phyloP scores from a whole-genome alignment of 805 yeast genomes.

The Wickerhamiella slavikovae region DNA sequence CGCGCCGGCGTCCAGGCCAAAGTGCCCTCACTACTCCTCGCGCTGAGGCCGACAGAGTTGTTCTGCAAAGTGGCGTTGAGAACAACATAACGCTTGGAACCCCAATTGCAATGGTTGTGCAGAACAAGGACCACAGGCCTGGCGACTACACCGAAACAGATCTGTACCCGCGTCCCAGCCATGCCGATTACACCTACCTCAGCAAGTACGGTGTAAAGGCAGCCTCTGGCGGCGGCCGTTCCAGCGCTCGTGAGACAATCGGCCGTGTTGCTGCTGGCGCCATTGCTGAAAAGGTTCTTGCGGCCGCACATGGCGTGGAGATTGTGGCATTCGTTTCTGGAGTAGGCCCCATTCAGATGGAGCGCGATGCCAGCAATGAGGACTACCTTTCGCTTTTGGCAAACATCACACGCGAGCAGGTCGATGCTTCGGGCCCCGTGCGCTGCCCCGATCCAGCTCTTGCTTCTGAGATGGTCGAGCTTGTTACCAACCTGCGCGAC shows the following conservation, averaged over 20 bases:
- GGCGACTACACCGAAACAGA: constrained; percentile 91
- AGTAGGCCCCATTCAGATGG: constrained; percentile 64
- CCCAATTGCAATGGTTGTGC: constrained; percentile 84
- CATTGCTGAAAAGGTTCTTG: constrained; percentile 79
- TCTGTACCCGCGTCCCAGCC: constrained; percentile 90
- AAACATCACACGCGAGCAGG: constrained; percentile 69
- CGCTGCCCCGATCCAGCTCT: constrained; percentile 73
- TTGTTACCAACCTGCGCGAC: constrained; percentile 73
- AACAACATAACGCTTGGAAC: constrained; percentile 80
- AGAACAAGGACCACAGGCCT: constrained; percentile 92
- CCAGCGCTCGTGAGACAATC: constrained; percentile 93
- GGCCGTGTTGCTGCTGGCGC: constrained; percentile 99
- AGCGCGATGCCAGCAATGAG: constrained; percentile 45
- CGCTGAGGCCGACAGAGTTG: constrained; percentile 83
- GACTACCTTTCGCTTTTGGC: constrained; percentile 46
- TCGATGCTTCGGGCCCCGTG: constrained; percentile 74
- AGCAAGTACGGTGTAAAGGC: constrained; percentile 85
- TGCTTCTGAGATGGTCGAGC: constrained; percentile 63
- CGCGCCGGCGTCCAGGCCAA: constrained; percentile 97
- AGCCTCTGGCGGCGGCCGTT: constrained; percentile 92
- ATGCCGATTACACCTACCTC: constrained; percentile 89
- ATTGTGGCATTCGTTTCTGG: constrained; percentile 93
- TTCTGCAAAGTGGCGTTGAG: constrained; percentile 89
- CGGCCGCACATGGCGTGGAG: constrained; percentile 61
- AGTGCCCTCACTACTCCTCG: constrained; percentile 81